Evolutionary conservation across 306 rosid genomes (phyloP).

Genomic region (Sicyos edulis): DNA sequence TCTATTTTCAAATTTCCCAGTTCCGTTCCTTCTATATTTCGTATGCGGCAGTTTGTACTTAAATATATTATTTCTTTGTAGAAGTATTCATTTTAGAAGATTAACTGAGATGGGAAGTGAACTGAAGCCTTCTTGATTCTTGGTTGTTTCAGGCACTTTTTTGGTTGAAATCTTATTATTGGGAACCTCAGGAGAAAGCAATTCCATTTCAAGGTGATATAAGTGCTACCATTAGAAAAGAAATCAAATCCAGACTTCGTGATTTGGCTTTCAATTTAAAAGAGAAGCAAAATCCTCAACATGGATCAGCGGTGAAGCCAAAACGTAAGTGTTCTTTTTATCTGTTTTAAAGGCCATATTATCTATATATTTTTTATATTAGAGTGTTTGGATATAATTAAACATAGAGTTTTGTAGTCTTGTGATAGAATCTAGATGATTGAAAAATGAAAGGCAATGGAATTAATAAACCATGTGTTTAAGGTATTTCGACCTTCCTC

Average conservation of each 20-base stretch:
- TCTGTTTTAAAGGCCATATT: constrained; percentile 20
- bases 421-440: too few relatives aligned
- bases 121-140: background rate
- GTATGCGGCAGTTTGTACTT: background rate
- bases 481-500: too few relatives aligned
- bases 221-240: constrained; percentile 38
- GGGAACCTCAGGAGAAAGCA: constrained; percentile 86
- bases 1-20: background rate
- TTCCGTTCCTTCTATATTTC: background rate
- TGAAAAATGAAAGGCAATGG: too few relatives aligned
- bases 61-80: background rate
- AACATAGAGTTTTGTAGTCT: too few relatives aligned
- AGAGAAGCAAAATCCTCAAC: constrained; percentile 35
- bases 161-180: constrained; percentile 85
- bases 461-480: too few relatives aligned
- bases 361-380: background rate
- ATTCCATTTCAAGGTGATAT: constrained; percentile 72
- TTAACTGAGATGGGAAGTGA: constrained; percentile 7
- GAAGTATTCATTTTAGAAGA: background rate
- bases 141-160: constrained; percentile 67
- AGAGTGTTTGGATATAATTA: background rate
- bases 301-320: constrained; percentile 38
- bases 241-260: constrained; percentile 53
- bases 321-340: constrained; percentile 44
- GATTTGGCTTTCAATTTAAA: constrained; percentile 52